Evolutionary conservation across 345 rosid genomes (phyloP).

Genomic region (Carallia pectinifolia): DNA sequence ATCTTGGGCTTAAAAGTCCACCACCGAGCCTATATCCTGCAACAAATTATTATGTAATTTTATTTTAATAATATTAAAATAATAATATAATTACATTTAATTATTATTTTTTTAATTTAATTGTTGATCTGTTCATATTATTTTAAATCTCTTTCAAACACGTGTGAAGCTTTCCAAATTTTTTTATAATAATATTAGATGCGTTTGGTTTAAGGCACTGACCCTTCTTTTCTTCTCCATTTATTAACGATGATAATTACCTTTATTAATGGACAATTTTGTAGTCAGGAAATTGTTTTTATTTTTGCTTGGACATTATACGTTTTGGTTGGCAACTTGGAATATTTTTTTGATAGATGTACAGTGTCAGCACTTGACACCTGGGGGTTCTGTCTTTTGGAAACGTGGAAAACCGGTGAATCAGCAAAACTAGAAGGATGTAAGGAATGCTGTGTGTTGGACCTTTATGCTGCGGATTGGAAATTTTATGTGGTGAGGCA

Average conservation of each 20-base stretch:
- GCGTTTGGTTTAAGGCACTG: conserved; percentile 25
- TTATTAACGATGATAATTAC: background rate
- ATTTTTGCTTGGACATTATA: background rate
- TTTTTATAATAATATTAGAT: background rate
- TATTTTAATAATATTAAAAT: background rate
- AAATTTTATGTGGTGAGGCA: background rate
- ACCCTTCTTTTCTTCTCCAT: background rate
- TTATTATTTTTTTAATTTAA: too few species aligned
- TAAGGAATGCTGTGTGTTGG: background rate
- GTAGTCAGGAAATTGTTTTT: too few species aligned
- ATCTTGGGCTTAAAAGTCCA: conserved; percentile 32
- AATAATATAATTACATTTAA: too few species aligned
- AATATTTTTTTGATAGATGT: background rate
- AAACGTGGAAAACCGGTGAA: conserved; percentile 10
- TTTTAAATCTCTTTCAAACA: too few species aligned
- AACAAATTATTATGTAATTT: background rate
- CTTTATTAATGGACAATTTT: background rate
- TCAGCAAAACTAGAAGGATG: background rate
- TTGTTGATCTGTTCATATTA: too few species aligned
- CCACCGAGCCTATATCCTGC: conserved; percentile 29
- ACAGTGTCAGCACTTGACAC: background rate
- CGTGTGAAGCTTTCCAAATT: too few species aligned
- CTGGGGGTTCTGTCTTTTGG: background rate
- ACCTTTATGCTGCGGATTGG: background rate
- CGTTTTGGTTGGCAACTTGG: background rate